phyloP scores from a whole-genome alignment of 1,284 basidiomycete genomes.

The Ustilago esculenta region DNA sequence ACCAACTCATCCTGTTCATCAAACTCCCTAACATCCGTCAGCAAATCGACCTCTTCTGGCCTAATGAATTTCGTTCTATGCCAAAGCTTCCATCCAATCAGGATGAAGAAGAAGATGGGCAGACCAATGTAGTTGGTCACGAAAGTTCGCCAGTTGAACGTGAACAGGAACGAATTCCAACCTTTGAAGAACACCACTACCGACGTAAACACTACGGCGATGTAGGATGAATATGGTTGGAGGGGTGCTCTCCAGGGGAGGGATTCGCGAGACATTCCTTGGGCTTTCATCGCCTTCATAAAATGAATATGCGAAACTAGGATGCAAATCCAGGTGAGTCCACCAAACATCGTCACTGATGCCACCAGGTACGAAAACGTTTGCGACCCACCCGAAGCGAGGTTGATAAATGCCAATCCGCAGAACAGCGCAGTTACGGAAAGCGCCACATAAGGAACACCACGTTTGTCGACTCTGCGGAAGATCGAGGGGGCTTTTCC shows the following conservation, averaged over 20 bases:
- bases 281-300: constrained; percentile 77
- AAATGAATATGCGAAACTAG: constrained; percentile 81
- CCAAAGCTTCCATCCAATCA: constrained; percentile 58
- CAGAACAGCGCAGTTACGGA: constrained; percentile 74
- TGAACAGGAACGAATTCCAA: constrained; percentile 72
- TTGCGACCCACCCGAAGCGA: constrained; percentile 71
- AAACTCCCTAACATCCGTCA: constrained; percentile 48
- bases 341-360: constrained; percentile 69
- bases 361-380: constrained; percentile 37
- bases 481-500: constrained; percentile 72
- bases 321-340: constrained; percentile 73
- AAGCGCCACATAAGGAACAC: constrained; percentile 69
- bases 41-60: constrained; percentile 55
- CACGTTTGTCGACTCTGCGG: constrained; percentile 69
- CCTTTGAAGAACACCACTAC: constrained; percentile 76
- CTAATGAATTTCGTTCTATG: constrained; percentile 43
- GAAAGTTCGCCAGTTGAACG: constrained; percentile 76
- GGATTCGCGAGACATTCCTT: constrained; percentile 75
- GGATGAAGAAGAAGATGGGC: constrained; percentile 51
- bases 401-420: constrained; percentile 74
- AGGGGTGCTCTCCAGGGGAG: constrained; percentile 71
- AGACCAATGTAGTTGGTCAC: constrained; percentile 70
- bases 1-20: constrained; percentile 39
- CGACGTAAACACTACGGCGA: constrained; percentile 71
- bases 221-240: constrained; percentile 71